Evolutionary conservation across 106 monocot species (phyloP).

Genomic region (Xerophyta viscosa): DNA sequence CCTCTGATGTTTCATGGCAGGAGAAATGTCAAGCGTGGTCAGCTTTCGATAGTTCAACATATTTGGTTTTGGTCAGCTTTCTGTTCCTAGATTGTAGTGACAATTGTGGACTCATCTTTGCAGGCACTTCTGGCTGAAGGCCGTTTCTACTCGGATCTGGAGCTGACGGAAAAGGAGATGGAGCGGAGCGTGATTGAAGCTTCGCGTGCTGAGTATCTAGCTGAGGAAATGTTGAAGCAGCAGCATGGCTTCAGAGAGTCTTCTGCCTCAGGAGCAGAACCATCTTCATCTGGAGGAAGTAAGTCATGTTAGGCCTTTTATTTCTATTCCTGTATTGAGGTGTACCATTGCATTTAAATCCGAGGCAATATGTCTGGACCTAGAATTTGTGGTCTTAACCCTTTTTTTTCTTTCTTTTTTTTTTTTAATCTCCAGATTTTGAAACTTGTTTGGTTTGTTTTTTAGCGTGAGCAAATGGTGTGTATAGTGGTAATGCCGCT

Average conservation of each 20-base stretch:
- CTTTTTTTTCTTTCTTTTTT: too few relatives aligned
- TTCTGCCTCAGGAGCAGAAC: slow-evolving; percentile 56
- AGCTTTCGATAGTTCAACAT: slow-evolving; percentile 15
- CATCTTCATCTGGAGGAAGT: slow-evolving; percentile 87
- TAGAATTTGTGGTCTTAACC: too few relatives aligned
- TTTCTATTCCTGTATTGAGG: not conserved
- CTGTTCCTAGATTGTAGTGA: not conserved
- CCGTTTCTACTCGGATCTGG: slow-evolving; percentile 91
- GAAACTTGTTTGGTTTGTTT: too few relatives aligned
- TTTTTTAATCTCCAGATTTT: too few relatives aligned
- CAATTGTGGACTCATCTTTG: not conserved
- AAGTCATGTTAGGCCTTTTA: slow-evolving; percentile 9
- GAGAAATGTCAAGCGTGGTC: not conserved
- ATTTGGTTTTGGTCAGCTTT: not conserved
- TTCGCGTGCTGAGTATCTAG: slow-evolving; percentile 81
- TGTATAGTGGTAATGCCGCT: not conserved
- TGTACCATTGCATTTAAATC: not conserved
- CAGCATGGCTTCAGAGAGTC: slow-evolving; percentile 43
- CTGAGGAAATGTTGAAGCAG: slow-evolving; percentile 47
- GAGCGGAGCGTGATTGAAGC: slow-evolving; percentile 95
- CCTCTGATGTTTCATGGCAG: too few relatives aligned
- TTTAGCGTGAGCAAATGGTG: too few relatives aligned
- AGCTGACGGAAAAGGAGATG: slow-evolving; percentile 92
- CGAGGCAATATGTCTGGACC: not conserved
- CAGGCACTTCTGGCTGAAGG: slow-evolving; percentile 98